Conservation (phyloP, 202 grass and related monocot species). For the Zizania palustris region DNA sequence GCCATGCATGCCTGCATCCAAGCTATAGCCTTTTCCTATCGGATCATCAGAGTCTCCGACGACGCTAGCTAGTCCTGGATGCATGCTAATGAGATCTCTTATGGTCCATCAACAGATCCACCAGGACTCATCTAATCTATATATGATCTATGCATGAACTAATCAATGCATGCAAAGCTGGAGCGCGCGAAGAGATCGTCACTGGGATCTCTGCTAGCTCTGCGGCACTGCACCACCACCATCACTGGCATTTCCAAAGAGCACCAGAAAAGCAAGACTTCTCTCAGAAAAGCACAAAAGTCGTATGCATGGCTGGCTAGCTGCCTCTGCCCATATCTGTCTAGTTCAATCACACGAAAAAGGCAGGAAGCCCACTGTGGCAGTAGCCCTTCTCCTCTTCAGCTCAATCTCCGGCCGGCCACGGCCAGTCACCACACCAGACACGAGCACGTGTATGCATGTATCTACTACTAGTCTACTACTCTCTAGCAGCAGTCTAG, state of each 20-base stretch:
- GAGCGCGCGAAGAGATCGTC: constrained; percentile 27
- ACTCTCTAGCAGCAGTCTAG: too few species aligned
- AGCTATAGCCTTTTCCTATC: neutral
- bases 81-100: neutral
- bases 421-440: constrained; percentile 22
- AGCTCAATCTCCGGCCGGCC: constrained; percentile 19
- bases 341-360: constrained; percentile 73
- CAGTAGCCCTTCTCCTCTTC: neutral
- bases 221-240: constrained; percentile 16
- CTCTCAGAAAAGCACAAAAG: constrained; percentile 54
- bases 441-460: constrained; percentile 45
- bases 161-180: neutral
- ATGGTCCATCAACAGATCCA: neutral
- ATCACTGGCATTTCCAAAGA: constrained; percentile 28
- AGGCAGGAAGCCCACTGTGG: constrained; percentile 31
- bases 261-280: constrained; percentile 31
- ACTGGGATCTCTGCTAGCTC: constrained; percentile 35
- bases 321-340: constrained; percentile 46
- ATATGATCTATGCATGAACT: too few species aligned
- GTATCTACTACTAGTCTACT: neutral
- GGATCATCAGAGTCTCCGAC: neutral
- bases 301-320: constrained; percentile 29
- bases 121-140: neutral
- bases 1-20: constrained; percentile 12
- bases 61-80: neutral